Conservation (phyloP, 1,284 basidiomycete species). For the Chondrostereum purpureum region DNA sequence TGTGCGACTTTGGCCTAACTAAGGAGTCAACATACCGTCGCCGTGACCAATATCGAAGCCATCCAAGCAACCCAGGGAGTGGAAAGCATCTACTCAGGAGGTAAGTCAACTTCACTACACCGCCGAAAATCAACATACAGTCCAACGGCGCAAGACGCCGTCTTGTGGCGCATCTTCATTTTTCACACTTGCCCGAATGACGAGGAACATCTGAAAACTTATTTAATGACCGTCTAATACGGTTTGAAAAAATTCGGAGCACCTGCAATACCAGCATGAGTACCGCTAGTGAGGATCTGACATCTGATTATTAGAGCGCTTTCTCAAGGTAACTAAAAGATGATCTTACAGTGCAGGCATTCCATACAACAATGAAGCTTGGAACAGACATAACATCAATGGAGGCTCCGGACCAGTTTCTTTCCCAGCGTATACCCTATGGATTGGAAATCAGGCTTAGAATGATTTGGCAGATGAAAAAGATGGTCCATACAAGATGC, state of each 20-base stretch:
- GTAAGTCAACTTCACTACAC: neutral
- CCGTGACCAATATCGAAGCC: conserved; percentile 30
- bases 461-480: conserved; percentile 5
- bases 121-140: conserved; percentile 21
- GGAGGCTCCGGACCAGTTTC: conserved; percentile 38
- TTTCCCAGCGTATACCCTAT: conserved; percentile 34
- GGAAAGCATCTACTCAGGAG: conserved; percentile 29
- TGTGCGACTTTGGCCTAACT: no score
- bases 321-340: neutral
- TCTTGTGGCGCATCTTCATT: conserved; percentile 18
- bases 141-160: conserved; percentile 26
- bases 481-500: conserved; percentile 24
- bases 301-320: neutral
- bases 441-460: conserved; percentile 2
- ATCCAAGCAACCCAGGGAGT: conserved; percentile 35
- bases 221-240: neutral
- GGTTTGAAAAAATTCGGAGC: neutral
- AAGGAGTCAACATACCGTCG: conserved; percentile 23
- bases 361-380: conserved; percentile 41
- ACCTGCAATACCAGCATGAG: conserved; percentile 39
- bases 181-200: conserved; percentile 30
- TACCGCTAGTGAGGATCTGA: conserved; percentile 34
- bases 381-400: conserved; percentile 34
- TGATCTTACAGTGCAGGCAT: conserved; percentile 37
- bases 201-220: conserved; percentile 34